Conservation (phyloP, 2,329 filamentous ascomycete genomes). For the Xylaria arbuscula region DNA sequence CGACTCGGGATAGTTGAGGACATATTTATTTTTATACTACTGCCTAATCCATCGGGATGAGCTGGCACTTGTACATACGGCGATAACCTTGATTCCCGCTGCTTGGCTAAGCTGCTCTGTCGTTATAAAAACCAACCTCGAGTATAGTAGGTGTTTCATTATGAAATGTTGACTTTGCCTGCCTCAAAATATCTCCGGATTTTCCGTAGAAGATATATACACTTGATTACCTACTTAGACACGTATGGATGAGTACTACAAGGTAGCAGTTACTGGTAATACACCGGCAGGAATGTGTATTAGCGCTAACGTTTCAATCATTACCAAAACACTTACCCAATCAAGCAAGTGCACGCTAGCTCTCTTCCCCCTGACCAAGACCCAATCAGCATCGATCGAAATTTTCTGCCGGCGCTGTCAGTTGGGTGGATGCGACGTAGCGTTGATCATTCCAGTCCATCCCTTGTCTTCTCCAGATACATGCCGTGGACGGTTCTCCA, state of each 20-base stretch:
- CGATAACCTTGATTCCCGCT: not conserved
- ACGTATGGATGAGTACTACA: not conserved
- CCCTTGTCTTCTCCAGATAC: slow-evolving; percentile 20
- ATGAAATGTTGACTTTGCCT: not conserved
- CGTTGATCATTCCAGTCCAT: slow-evolving; percentile 25
- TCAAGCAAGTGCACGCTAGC: slow-evolving; percentile 15
- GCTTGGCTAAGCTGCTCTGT: not conserved
- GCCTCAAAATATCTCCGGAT: not conserved
- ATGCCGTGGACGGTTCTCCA: not conserved
- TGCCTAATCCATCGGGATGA: not conserved
- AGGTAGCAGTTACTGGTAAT: not conserved
- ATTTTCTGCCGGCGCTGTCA: slow-evolving; percentile 21
- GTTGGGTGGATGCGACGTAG: slow-evolving; percentile 18
- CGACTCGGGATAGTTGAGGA: not conserved
- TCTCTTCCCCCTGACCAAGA: not conserved
- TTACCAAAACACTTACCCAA: slow-evolving; percentile 22
- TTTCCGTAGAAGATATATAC: not conserved
- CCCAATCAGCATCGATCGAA: slow-evolving; percentile 31
- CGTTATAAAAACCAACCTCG: not conserved
- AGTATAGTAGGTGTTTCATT: not conserved
- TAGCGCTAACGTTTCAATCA: slow-evolving; percentile 26
- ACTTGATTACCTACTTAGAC: too few relatives aligned
- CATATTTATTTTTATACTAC: not conserved
- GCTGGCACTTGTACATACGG: not conserved
- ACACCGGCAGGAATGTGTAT: not conserved